Evolutionary conservation across 2,329 filamentous ascomycete species (phyloP), one percentile per base, ranked within the genome.

Genomic region (Stachybotrys chlorohalonatus): DNA sequence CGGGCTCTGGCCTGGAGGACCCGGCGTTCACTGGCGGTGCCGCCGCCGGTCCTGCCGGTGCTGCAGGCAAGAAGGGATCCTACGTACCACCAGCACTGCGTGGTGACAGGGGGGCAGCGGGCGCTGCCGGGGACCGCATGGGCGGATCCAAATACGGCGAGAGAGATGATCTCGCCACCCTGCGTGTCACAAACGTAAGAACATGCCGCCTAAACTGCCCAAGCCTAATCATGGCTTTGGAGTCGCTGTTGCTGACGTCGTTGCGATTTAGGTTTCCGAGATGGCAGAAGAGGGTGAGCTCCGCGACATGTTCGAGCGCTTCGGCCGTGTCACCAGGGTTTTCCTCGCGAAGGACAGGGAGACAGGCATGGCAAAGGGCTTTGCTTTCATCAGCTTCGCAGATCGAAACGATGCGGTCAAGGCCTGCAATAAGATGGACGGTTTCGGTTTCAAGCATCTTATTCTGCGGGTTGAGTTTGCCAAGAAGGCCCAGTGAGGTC

Each of bases 281-380:
- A 89, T 97, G 81, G 94, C 94, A 61, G 94, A 99, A 74, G 94
- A 99, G 75, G 79, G 84, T 70, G 94, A 99, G 74, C 81, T 99
- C 62, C 89, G 94, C 70, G 91, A 96, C 72, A 92, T 99, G 85
- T 99, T 99, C 79, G 92, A 95, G 78, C 85, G 94, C 63, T 96
- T 94, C 72, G 94, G 94, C 68, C 89, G 92, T 63, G 94, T 99
- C 69, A 97, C 93, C 55, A 86, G 94, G 73, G 94, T 99, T 52
- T 99, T 99, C 81, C 75, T 99, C 67, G 94, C 94, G 66, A 97
- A 96, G 82, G 94, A 99, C 77, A 82, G 94, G 70, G 94, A 99
- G 66, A 99, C 94, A 47, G 90, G 91, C 58, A 79, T 93, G 71
- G 94, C 94, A 64, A 99, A 99, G 84, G 94, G 94, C 59, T 99